Base-by-base conservation (phyloP, 2,329 filamentous ascomycete species). In the Cladosporium sp. region DNA sequence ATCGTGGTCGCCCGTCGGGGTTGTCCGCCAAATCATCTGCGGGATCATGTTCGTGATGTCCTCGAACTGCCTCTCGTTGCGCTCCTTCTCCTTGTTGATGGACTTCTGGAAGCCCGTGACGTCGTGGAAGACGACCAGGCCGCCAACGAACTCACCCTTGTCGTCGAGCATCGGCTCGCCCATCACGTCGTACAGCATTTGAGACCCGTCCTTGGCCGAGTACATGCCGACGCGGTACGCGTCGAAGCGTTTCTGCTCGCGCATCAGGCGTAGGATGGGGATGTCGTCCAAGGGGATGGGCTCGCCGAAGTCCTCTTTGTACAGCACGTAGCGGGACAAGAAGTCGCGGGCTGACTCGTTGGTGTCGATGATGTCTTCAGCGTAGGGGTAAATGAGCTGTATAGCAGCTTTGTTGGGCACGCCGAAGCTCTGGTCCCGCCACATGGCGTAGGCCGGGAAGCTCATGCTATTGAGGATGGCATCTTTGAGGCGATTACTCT, bases 361-460 rank as follows among this genome's bases (percentile, higher is more conserved):
- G n/a, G 71, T 67, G 40, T 72, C 64, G 40, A 56, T 63, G 2
- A 61, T 68, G 32, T 72, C 58, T 33, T 66, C 61, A 14, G 65
- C 60, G 53, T 63, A 64, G 8, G 65, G 65, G 38, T 64, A 67
- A 4, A 69, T 55, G 2, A 76, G 60, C 45, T 68, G 66, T 14
- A 77, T 63, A 42, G 74, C 80, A 3, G 85, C 85, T 59, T 79
- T 80, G 62, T 92, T 92, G 3, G 86, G 84, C 41, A 89, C 83
- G 0, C 81, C 83, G 43, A 89, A 82, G 44, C 81, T 85, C 49
- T 85, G 82, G 58, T 92, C 87, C 63, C 84, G 86, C 87, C 87
- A 91, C 82, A 90, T 87, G 19, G 85, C 84, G 42, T 90, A 73
- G 18, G 89, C 84, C 0, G 87, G 87, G 64, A 88, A 83, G 56